A percentile compares a stretch with the other conserved stretches of the same genome.
Evolutionary conservation across 208 protist genomes (phyloP).

Genomic region (Angomonas desouzai): DNA sequence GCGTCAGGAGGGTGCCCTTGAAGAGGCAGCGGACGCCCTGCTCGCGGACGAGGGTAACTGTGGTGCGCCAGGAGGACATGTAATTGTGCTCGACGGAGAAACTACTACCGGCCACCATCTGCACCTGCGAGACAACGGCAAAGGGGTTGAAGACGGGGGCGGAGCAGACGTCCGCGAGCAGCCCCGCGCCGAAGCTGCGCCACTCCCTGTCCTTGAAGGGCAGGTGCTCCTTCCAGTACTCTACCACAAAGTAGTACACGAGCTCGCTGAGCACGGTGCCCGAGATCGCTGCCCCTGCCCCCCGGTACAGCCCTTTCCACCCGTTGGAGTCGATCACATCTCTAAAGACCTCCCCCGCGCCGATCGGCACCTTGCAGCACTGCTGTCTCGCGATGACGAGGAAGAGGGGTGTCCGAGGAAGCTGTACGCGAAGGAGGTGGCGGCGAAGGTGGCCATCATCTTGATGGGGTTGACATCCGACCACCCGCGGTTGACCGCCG

Average conservation of each 20-base stretch:
- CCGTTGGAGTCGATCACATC: slow-evolving; percentile 48
- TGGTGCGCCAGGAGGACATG: slow-evolving; percentile 59
- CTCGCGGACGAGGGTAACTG: slow-evolving; percentile 46
- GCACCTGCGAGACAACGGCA: slow-evolving; percentile 74
- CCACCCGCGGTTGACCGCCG: slow-evolving; percentile 74
- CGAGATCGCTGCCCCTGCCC: slow-evolving; percentile 47
- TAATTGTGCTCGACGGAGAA: slow-evolving; percentile 67
- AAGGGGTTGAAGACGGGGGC: slow-evolving; percentile 81
- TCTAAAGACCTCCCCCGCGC: slow-evolving; percentile 32
- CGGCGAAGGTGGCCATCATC: slow-evolving; percentile 59
- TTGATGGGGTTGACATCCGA: slow-evolving; percentile 63
- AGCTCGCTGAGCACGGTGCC: slow-evolving; percentile 76
- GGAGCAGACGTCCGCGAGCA: slow-evolving; percentile 62
- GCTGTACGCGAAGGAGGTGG: slow-evolving; percentile 65
- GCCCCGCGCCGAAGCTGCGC: slow-evolving; percentile 65
- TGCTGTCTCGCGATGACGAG: slow-evolving; percentile 77
- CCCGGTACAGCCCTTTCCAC: slow-evolving; percentile 58
- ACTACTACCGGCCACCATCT: slow-evolving; percentile 74
- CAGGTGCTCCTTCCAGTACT: slow-evolving; percentile 76
- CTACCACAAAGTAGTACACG: slow-evolving; percentile 68
- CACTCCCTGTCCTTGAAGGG: slow-evolving; percentile 52
- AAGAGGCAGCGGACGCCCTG: slow-evolving; percentile 59
- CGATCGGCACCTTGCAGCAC: slow-evolving; percentile 38
- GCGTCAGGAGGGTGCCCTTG: slow-evolving; percentile 68
- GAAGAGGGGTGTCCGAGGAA: slow-evolving; percentile 68